Conservation (phyloP, 345 rosid genomes). For the Rhodamnia argentea region DNA sequence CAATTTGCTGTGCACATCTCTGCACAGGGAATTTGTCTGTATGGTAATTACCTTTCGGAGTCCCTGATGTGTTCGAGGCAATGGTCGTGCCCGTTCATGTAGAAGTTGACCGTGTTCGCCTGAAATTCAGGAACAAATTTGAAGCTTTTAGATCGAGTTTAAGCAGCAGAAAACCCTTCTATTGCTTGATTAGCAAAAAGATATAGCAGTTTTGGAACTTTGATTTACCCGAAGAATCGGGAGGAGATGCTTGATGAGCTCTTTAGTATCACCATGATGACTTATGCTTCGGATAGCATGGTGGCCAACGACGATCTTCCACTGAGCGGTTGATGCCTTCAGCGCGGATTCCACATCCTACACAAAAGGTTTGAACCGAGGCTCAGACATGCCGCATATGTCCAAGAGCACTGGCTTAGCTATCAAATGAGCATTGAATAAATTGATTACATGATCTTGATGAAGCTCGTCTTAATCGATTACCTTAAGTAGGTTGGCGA, state of each 20-base stretch:
- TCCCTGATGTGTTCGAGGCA: slow-evolving; percentile 46
- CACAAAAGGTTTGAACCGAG: neutral
- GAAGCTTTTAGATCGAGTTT: neutral
- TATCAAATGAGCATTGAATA: neutral
- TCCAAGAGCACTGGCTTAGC: neutral
- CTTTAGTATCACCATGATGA: slow-evolving; percentile 57
- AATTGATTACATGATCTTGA: neutral
- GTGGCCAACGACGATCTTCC: slow-evolving; percentile 79
- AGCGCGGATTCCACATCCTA: slow-evolving; percentile 38
- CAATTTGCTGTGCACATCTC: neutral
- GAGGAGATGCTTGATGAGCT: slow-evolving; percentile 37
- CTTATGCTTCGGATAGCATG: slow-evolving; percentile 64
- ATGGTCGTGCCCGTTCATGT: slow-evolving; percentile 58
- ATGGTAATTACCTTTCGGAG: slow-evolving; percentile 14
- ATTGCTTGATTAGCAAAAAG: neutral
- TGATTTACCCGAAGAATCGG: slow-evolving; percentile 39
- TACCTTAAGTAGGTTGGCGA: slow-evolving; percentile 24
- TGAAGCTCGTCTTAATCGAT: neutral
- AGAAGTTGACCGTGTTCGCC: slow-evolving; percentile 40
- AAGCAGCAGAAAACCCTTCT: neutral
- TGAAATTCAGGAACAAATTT: slow-evolving; percentile 1
- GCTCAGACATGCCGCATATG: neutral
- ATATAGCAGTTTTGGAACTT: neutral
- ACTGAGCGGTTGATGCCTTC: slow-evolving; percentile 33
- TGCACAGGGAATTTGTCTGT: neutral